Evolutionary conservation across 2,329 filamentous ascomycete species (phyloP).

Genomic region (Cercospora beticola): DNA sequence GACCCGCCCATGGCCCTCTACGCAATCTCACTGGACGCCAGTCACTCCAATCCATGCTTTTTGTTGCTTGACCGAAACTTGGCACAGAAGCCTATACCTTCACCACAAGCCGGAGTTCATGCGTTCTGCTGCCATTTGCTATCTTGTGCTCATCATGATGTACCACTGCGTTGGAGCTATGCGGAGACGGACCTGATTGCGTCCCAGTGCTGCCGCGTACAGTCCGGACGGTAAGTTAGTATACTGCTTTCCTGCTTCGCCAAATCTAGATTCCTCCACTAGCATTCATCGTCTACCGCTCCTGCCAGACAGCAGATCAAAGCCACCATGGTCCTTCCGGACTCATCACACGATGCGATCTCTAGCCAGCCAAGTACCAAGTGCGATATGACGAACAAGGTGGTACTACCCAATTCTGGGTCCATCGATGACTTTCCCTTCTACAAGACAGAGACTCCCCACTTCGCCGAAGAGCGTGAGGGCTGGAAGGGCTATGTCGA

Average conservation of each 20-base stretch:
- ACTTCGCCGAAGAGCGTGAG: slow-evolving; percentile 42
- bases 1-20: not conserved
- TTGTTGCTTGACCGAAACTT: not conserved
- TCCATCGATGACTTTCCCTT: slow-evolving; percentile 23
- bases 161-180: not conserved
- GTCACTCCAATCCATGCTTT: not conserved
- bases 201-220: not conserved
- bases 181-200: not conserved
- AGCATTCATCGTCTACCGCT: not conserved
- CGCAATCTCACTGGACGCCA: not conserved
- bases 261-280: not conserved
- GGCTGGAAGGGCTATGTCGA: slow-evolving; percentile 61
- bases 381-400: not conserved
- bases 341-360: not conserved
- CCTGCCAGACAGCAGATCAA: not conserved
- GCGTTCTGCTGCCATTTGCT: slow-evolving; percentile 5
- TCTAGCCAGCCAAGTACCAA: slow-evolving; percentile 6
- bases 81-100: not conserved
- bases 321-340: not conserved
- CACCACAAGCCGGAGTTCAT: not conserved
- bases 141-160: slow-evolving; percentile 8
- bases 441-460: slow-evolving; percentile 31
- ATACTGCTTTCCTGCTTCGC: not conserved
- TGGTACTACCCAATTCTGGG: slow-evolving; percentile 17
- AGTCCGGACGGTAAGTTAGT: not conserved